A percentile compares a stretch with the other conserved stretches of the same genome.
phyloP scores from a whole-genome alignment of 2,329 filamentous ascomycete genomes.

The Monilinia vaccinii-corymbosi region DNA sequence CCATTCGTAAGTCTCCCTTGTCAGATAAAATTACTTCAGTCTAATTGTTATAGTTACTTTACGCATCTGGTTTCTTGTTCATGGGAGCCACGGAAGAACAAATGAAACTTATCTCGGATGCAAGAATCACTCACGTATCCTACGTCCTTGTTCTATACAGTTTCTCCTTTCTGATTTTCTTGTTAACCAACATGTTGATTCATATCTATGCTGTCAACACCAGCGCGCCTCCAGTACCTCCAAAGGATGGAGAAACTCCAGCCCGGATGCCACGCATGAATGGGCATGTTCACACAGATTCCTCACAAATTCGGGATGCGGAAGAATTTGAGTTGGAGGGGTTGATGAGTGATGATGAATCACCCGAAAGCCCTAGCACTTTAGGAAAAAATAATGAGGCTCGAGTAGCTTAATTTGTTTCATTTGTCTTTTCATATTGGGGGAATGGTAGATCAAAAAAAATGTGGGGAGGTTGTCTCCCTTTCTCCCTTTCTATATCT shows the following conservation, averaged over 20 bases:
- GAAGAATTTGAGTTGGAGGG: conserved; percentile 93
- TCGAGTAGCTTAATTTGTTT: conserved; percentile 18
- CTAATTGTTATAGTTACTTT: conserved; percentile 57
- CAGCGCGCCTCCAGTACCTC: conserved; percentile 31
- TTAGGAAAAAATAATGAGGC: conserved; percentile 37
- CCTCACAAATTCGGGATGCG: conserved; percentile 61
- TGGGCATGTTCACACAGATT: conserved; percentile 35
- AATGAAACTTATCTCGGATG: conserved; percentile 66
- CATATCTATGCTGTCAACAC: conserved; percentile 64
- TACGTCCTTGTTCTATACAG: conserved; percentile 91
- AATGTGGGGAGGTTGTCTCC: not conserved
- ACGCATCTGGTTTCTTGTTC: conserved; percentile 89
- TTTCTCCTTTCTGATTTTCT: conserved; percentile 80
- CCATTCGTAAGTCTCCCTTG: conserved; percentile 50
- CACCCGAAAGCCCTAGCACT: conserved; percentile 43
- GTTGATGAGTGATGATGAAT: conserved; percentile 81
- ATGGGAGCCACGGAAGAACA: conserved; percentile 98
- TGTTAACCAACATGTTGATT: conserved; percentile 82
- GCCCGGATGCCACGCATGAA: conserved; percentile 23
- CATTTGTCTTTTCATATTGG: conserved; percentile 3
- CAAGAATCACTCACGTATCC: conserved; percentile 76
- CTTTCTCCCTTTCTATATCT: not conserved
- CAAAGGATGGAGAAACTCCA: conserved; percentile 26
- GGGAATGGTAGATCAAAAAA: not conserved
- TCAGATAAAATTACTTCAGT: conserved; percentile 10